A percentile compares a stretch with the other conserved stretches of the same genome.
These are phyloP conservation scores for Chloropicon primus DNA, from an alignment of 139 green algal genomes.

Conservation along the genomic window DNA sequence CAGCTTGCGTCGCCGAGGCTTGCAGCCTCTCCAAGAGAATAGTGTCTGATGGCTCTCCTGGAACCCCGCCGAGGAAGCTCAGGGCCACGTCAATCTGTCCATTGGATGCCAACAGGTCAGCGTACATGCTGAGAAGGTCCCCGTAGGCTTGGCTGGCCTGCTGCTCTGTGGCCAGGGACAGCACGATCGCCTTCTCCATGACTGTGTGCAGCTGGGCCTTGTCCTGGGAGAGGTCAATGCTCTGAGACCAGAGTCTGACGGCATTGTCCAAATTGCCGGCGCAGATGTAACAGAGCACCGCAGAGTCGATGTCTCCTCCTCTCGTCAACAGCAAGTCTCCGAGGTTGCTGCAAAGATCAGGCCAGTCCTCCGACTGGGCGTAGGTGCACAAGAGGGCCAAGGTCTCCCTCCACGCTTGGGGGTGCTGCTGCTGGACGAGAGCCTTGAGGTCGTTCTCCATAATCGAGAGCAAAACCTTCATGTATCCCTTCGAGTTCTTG, in stretches of 20 bases:
- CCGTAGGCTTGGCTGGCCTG: conserved; percentile 36
- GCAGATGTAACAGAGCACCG: conserved; percentile 82
- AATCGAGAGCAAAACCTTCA: conserved; percentile 47
- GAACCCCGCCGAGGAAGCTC: conserved; percentile 52
- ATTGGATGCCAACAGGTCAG: conserved; percentile 38
- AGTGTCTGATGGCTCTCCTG: conserved; percentile 16
- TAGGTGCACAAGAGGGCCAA: conserved; percentile 87
- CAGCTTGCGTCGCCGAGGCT: no score
- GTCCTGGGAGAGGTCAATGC: neutral
- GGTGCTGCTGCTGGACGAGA: conserved; percentile 62
- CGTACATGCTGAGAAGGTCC: conserved; percentile 66
- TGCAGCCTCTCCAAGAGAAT: neutral
- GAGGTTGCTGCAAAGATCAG: conserved; percentile 9
- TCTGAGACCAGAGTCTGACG: conserved; percentile 52
- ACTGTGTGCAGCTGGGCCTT: conserved; percentile 42
- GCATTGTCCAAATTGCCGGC: conserved; percentile 73
- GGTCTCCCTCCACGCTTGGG: conserved; percentile 81
- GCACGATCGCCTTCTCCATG: conserved; percentile 87
- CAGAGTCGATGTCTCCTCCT: conserved; percentile 56
- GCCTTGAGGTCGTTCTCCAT: conserved; percentile 52
- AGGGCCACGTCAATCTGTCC: neutral
- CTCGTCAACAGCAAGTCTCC: neutral
- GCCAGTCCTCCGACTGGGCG: conserved; percentile 27
- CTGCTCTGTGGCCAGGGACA: conserved; percentile 50
- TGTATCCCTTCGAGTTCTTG: conserved; percentile 60